Percentiles rank a stretch among this genome's conserved stretches.
Conservation (phyloP, 1,139 yeast genomes). For the Pichia sp. region DNA sequence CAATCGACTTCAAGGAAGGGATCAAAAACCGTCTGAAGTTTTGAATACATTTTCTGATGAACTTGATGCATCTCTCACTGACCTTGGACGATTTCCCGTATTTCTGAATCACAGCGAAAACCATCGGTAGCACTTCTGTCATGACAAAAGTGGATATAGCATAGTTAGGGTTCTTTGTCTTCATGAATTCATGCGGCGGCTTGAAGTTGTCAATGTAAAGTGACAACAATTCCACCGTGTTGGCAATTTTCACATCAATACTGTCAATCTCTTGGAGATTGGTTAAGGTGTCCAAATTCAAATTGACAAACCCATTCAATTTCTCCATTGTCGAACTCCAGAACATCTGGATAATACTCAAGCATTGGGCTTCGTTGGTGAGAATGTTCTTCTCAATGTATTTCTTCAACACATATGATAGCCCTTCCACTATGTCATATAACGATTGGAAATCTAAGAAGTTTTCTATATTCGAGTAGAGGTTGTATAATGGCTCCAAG, state of each 20-base stretch:
- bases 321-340: conserved; percentile 61
- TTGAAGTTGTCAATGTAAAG: conserved; percentile 62
- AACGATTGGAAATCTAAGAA: conserved; percentile 63
- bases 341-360: conserved; percentile 51
- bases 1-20: conserved; percentile 61
- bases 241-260: conserved; percentile 53
- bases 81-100: conserved; percentile 55
- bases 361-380: conserved; percentile 35
- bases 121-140: conserved; percentile 55
- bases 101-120: conserved; percentile 45
- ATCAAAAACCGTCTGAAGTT: conserved; percentile 62
- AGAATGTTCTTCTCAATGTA: conserved; percentile 34
- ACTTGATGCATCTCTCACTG: conserved; percentile 71
- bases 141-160: conserved; percentile 59
- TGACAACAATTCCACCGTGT: conserved; percentile 68
- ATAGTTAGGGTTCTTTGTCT: conserved; percentile 30
- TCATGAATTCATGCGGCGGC: conserved; percentile 33
- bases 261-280: conserved; percentile 32
- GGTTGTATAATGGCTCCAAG: conserved; percentile 70
- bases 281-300: conserved; percentile 15
- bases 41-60: conserved; percentile 61
- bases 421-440: conserved; percentile 82
- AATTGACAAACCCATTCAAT: conserved; percentile 29
- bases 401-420: conserved; percentile 74
- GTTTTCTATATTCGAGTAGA: conserved; percentile 61